Percentiles rank a stretch among this genome's conserved stretches.
Conservation (phyloP, 2,329 filamentous ascomycete species). For the Fusarium sp. region DNA sequence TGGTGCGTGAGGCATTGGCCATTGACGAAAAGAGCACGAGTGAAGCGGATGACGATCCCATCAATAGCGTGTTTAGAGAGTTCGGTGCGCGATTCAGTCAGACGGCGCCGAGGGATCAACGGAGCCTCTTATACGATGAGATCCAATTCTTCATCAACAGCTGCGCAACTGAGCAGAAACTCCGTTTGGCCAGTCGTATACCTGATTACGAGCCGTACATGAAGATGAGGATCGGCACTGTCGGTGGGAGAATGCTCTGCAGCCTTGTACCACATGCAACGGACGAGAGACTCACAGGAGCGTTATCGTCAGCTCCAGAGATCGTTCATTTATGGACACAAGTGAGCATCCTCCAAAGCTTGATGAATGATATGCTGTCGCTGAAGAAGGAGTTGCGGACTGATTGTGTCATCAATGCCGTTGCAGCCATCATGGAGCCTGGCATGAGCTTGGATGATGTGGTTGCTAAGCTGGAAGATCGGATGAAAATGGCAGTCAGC, state of each 20-base stretch:
- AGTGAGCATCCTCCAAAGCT: constrained; percentile 34
- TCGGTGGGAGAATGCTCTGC: constrained; percentile 40
- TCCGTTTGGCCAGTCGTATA: constrained; percentile 37
- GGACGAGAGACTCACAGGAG: constrained; percentile 9
- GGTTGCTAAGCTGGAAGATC: constrained; percentile 35
- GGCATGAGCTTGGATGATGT: constrained; percentile 35
- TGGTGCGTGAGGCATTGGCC: constrained; percentile 31
- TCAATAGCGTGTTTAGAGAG: constrained; percentile 39
- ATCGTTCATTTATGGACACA: constrained; percentile 36
- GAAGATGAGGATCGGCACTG: constrained; percentile 41
- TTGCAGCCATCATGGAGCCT: constrained; percentile 39
- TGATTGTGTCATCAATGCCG: constrained; percentile 44
- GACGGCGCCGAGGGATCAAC: constrained; percentile 11
- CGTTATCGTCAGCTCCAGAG: constrained; percentile 8
- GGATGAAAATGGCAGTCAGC: constrained; percentile 34
- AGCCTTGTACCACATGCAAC: constrained; percentile 42
- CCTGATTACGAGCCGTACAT: constrained; percentile 44
- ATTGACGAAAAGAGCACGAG: neutral
- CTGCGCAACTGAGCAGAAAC: constrained; percentile 43
- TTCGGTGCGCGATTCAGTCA: constrained; percentile 32
- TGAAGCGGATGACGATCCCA: constrained; percentile 14
- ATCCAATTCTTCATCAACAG: constrained; percentile 36
- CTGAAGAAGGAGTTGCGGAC: constrained; percentile 46
- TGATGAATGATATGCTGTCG: constrained; percentile 47
- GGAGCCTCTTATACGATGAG: constrained; percentile 35